phyloP scores from a whole-genome alignment of 345 rosid genomes.

The Euphorbia lathyris region DNA sequence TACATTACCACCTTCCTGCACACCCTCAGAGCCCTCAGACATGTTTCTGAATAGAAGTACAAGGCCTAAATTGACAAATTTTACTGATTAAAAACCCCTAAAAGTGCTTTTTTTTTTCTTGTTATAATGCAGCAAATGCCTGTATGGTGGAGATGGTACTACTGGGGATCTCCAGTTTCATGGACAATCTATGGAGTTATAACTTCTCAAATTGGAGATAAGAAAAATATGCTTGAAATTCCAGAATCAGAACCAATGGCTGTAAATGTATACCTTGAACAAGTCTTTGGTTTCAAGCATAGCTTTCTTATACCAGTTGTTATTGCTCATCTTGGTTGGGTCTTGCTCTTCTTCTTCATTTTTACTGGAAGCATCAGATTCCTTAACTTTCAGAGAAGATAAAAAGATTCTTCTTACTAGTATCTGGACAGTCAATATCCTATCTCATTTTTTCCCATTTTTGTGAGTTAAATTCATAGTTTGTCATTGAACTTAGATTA shows the following conservation, averaged over 20 bases:
- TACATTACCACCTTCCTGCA: no score
- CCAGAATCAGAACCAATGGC: not conserved
- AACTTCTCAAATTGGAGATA: slow-evolving; percentile 37
- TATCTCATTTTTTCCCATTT: no score
- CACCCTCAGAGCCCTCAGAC: no score
- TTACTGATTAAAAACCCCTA: no score
- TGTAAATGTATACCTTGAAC: slow-evolving; percentile 25
- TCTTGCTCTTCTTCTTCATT: slow-evolving; percentile 37
- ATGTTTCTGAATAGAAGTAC: no score
- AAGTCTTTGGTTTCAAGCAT: slow-evolving; percentile 28
- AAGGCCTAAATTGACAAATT: no score
- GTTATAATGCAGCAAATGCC: slow-evolving; percentile 28
- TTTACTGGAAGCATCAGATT: slow-evolving; percentile 47
- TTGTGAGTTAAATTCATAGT: no score
- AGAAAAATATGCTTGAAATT: not conserved
- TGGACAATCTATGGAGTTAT: slow-evolving; percentile 46
- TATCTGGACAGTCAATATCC: no score
- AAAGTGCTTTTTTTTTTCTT: no score
- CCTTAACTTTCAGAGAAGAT: slow-evolving; percentile 46
- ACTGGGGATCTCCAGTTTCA: slow-evolving; percentile 44
- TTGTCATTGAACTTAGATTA: no score
- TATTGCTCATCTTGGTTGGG: slow-evolving; percentile 39
- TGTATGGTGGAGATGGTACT: slow-evolving; percentile 54
- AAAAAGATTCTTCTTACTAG: no score
- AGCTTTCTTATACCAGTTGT: slow-evolving; percentile 32